phyloP scores from a whole-genome alignment of 441 rosid species.

The Rhodomyrtus psidioides region DNA sequence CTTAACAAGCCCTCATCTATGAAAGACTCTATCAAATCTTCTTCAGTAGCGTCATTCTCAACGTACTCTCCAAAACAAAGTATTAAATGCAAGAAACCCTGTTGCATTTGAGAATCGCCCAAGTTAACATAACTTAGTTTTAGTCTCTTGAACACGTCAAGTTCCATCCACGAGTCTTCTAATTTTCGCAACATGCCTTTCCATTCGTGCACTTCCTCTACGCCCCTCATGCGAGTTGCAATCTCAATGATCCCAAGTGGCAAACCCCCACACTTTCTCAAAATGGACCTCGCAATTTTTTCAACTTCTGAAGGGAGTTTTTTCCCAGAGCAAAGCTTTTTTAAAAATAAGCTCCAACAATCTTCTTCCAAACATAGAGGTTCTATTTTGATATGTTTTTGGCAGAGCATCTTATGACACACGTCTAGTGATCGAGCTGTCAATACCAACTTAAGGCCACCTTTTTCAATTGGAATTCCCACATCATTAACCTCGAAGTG shows the following conservation, averaged over 20 bases:
- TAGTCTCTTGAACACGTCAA: accelerated
- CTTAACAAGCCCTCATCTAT: too few species aligned
- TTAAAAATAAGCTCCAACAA: accelerated
- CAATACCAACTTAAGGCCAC: neutral
- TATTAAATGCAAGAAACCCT: neutral
- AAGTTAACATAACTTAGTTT: neutral
- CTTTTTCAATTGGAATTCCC: neutral
- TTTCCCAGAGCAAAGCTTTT: neutral
- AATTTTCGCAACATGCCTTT: accelerated
- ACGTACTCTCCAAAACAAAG: too few species aligned
- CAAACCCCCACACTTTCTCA: accelerated
- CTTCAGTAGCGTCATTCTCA: too few species aligned
- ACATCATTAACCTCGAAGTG: neutral
- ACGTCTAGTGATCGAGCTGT: neutral
- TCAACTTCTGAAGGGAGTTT: accelerated
- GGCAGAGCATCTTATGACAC: neutral
- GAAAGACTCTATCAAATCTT: too few species aligned
- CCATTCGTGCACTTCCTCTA: neutral
- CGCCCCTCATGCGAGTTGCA: neutral
- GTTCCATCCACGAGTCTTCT: accelerated
- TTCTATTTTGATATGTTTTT: accelerated
- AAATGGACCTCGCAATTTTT: accelerated
- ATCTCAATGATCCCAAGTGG: neutral
- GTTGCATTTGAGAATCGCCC: accelerated
- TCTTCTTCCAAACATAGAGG: accelerated